Conservation (phyloP, 2,329 filamentous ascomycete species). For the Metarhizium anisopliae region DNA sequence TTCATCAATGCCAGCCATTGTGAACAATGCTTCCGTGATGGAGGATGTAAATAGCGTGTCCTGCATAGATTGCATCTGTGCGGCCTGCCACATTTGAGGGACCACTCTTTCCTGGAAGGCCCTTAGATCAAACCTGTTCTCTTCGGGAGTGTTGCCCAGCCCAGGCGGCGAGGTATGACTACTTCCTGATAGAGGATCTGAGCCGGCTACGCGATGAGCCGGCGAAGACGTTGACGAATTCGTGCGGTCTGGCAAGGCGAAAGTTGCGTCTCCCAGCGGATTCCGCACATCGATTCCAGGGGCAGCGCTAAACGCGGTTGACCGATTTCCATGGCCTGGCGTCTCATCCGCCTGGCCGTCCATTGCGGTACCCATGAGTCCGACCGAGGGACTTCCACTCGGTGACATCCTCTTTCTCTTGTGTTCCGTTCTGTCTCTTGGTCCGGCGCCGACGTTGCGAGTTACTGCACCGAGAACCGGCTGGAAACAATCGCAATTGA, state of each 20-base stretch:
- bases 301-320: neutral
- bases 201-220: constrained; percentile 10
- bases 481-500: constrained; percentile 20
- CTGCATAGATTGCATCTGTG: constrained; percentile 14
- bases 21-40: constrained; percentile 14
- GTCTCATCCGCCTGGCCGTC: neutral
- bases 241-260: constrained; percentile 22
- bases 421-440: constrained; percentile 11
- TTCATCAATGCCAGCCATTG: neutral
- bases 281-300: neutral
- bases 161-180: constrained; percentile 22
- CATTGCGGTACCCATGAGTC: neutral
- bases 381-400: constrained; percentile 13
- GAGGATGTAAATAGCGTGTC: constrained; percentile 20
- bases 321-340: neutral
- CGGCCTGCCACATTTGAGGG: constrained; percentile 20
- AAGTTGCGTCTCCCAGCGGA: neutral
- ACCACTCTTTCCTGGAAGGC: constrained; percentile 22
- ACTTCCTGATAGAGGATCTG: constrained; percentile 16
- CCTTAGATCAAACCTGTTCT: constrained; percentile 25
- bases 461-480: constrained; percentile 23
- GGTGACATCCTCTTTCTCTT: constrained; percentile 24
- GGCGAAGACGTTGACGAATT: constrained; percentile 24
- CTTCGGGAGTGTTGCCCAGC: constrained; percentile 27
- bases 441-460: constrained; percentile 18